Evolutionary conservation across 495 filamentous ascomycete species (phyloP).

Genomic region (Evernia prunastri): DNA sequence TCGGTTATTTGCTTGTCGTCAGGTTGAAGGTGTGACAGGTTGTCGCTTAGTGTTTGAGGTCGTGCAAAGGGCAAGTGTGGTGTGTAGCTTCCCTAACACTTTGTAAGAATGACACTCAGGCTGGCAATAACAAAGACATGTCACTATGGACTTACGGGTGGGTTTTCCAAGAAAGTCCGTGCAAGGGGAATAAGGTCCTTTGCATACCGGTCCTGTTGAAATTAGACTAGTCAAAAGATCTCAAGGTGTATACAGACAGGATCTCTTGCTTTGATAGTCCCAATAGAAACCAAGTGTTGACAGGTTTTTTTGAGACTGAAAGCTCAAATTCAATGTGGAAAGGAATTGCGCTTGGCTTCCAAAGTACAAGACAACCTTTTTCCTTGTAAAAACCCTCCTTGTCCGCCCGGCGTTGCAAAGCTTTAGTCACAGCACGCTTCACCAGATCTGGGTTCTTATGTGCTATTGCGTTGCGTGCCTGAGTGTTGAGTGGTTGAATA

Average conservation of each 20-base stretch:
- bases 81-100: neutral
- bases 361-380: constrained; percentile 10
- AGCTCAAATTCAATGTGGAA: constrained; percentile 11
- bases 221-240: neutral
- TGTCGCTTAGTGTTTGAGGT: neutral
- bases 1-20: neutral
- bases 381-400: neutral
- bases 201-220: constrained; percentile 2
- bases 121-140: neutral
- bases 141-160: neutral
- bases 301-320: neutral
- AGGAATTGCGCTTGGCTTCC: constrained; percentile 7
- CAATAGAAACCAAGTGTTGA: constrained; percentile 11
- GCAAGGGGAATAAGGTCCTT: constrained; percentile 2
- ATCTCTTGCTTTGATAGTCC: neutral
- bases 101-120: neutral
- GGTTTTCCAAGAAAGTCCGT: constrained; percentile 1
- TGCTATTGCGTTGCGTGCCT: constrained; percentile 6
- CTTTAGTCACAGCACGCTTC: neutral
- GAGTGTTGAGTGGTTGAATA: neutral
- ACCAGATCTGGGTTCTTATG: constrained; percentile 9
- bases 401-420: neutral
- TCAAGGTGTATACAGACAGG: constrained; percentile 6
- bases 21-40: neutral
- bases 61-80: constrained; percentile 12